Conservation (phyloP, 2,329 filamentous ascomycete genomes). For the Kalmusia sp. region DNA sequence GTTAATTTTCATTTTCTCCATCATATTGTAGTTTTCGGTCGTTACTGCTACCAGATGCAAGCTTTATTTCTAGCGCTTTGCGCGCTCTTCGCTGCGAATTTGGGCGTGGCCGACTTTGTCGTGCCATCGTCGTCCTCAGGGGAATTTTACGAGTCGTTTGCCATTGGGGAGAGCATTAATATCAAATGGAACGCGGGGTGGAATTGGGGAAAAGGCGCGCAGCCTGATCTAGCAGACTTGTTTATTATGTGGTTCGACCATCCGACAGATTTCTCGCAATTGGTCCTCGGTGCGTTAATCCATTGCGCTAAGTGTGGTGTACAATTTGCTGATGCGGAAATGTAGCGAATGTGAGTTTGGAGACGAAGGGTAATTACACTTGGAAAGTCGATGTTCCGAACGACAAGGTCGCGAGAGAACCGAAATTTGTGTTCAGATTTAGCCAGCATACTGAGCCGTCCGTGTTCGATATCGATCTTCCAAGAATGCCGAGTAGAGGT, state of each 20-base stretch:
- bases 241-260: slow-evolving; percentile 3
- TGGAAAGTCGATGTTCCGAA: slow-evolving; percentile 7
- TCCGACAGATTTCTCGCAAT: neutral
- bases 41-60: neutral
- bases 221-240: neutral
- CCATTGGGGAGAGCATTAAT: neutral
- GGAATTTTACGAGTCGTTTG: neutral
- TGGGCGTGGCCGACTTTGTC: neutral
- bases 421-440: neutral
- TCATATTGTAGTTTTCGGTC: neutral
- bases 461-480: neutral
- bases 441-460: neutral
- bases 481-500: slow-evolving; percentile 1
- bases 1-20: neutral
- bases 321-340: neutral
- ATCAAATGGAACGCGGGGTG: slow-evolving; percentile 7
- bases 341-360: slow-evolving; percentile 1
- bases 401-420: neutral
- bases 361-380: neutral
- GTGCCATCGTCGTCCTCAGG: neutral
- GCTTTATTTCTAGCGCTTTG: neutral
- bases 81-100: neutral
- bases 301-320: neutral
- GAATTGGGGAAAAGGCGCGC: neutral
- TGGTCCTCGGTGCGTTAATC: neutral